phyloP scores from a whole-genome alignment of 306 rosid species.

The Phaseolus lunatus region DNA sequence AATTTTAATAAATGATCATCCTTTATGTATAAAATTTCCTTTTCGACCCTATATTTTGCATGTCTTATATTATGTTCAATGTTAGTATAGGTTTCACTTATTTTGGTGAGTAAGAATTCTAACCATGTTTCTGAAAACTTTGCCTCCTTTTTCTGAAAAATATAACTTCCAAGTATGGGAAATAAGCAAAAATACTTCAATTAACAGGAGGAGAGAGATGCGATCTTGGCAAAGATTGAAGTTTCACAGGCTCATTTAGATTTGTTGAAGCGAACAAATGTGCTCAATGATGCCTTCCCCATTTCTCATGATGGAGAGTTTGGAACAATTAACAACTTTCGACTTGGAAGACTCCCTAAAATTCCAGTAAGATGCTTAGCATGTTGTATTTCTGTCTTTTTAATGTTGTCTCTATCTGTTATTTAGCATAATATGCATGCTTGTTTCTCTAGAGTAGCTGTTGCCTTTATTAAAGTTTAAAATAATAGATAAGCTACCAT shows the following conservation, averaged over 20 bases:
- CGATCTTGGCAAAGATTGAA: constrained; percentile 89
- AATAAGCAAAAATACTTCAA: constrained; percentile 40
- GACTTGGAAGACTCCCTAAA: constrained; percentile 98
- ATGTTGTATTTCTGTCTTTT: constrained; percentile 35
- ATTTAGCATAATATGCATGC: constrained; percentile 33
- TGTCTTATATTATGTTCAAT: background rate
- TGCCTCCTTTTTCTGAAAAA: background rate
- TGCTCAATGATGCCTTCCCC: constrained; percentile 95
- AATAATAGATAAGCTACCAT: constrained; percentile 28
- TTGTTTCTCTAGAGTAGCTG: constrained; percentile 14
- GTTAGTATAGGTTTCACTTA: background rate
- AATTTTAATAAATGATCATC: constrained; percentile 10
- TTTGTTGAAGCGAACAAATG: constrained; percentile 88
- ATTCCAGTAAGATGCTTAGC: constrained; percentile 71
- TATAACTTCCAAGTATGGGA: background rate
- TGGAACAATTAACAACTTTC: constrained; percentile 95
- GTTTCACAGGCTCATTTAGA: constrained; percentile 98
- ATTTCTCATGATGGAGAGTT: constrained; percentile 97
- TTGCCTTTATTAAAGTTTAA: constrained; percentile 22
- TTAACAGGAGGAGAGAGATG: constrained; percentile 97
- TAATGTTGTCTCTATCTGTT: constrained; percentile 13
- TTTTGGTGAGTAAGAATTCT: constrained; percentile 31
- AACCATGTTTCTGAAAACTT: constrained; percentile 39
- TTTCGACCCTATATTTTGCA: background rate
- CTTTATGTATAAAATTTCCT: constrained; percentile 7